Percentiles rank a stretch among this genome's conserved stretches.
Conservation (phyloP, 2,329 filamentous ascomycete genomes). For the Fusarium hostae region DNA sequence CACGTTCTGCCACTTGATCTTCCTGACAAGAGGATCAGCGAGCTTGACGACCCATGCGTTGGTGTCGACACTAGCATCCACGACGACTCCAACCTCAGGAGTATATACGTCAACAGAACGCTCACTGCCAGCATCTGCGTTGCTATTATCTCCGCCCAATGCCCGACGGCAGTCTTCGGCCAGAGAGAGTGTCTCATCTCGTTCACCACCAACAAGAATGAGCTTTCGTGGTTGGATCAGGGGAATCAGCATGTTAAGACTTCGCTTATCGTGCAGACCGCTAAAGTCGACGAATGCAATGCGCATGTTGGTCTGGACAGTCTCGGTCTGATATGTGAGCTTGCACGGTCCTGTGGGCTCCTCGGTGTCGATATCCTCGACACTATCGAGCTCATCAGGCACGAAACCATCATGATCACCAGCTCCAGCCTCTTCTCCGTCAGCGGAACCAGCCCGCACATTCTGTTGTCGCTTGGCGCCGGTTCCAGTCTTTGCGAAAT, state of each 20-base stretch:
- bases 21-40: conserved; percentile 83
- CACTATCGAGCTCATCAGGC: conserved; percentile 67
- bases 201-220: conserved; percentile 86
- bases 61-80: conserved; percentile 96
- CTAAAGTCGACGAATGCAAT: conserved; percentile 92
- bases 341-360: conserved; percentile 76
- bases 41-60: conserved; percentile 97
- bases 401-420: conserved; percentile 51
- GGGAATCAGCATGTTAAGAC: conserved; percentile 92
- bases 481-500: conserved; percentile 55
- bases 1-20: conserved; percentile 94
- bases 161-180: conserved; percentile 83
- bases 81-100: conserved; percentile 74
- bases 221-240: conserved; percentile 94
- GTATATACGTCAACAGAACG: conserved; percentile 79
- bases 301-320: conserved; percentile 75
- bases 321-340: conserved; percentile 71
- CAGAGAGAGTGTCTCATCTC: conserved; percentile 80
- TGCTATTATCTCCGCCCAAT: conserved; percentile 47
- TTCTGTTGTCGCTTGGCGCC: conserved; percentile 69
- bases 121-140: conserved; percentile 53
- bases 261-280: conserved; percentile 92
- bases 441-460: conserved; percentile 55
- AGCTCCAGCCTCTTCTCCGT: conserved; percentile 56
- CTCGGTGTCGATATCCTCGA: conserved; percentile 65